These are phyloP conservation scores for Pseudonitzschia multiseries DNA, from an alignment of 108 stramenopile genomes.

Conservation along the genomic window DNA sequence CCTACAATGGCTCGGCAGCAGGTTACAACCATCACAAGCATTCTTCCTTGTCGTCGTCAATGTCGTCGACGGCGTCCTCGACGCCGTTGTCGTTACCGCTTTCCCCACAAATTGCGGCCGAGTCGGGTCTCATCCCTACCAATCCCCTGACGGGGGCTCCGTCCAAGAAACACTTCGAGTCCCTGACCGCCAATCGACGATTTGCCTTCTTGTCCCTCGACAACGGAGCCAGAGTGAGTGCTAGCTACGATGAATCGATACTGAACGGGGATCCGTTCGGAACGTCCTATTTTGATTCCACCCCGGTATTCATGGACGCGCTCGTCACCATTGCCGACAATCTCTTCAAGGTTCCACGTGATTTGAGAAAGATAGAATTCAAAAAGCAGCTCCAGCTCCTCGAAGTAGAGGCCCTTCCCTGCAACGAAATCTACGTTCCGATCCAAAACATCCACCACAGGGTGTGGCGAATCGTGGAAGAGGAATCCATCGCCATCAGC, in stretches of 20 bases:
- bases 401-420: constrained; percentile 75
- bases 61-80: no score
- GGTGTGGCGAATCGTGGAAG: constrained; percentile 81
- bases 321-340: constrained; percentile 71
- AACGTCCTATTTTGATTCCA: constrained; percentile 57
- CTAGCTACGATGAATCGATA: constrained; percentile 15
- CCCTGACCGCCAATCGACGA: constrained; percentile 47
- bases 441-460: constrained; percentile 70
- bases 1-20: not conserved
- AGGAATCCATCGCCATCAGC: constrained; percentile 83
- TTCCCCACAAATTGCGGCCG: constrained; percentile 46
- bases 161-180: constrained; percentile 60
- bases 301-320: constrained; percentile 80
- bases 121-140: constrained; percentile 60
- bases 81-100: constrained; percentile 46
- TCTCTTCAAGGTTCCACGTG: constrained; percentile 55
- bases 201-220: constrained; percentile 65
- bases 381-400: constrained; percentile 51
- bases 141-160: constrained; percentile 64
- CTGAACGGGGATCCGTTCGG: constrained; percentile 12
- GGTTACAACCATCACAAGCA: constrained; percentile 5
- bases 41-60: no score
- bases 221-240: constrained; percentile 8
- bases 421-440: constrained; percentile 85
- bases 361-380: constrained; percentile 58